phyloP scores from a whole-genome alignment of 2,329 filamentous ascomycete genomes.

The Pleurostoma richardsiae region DNA sequence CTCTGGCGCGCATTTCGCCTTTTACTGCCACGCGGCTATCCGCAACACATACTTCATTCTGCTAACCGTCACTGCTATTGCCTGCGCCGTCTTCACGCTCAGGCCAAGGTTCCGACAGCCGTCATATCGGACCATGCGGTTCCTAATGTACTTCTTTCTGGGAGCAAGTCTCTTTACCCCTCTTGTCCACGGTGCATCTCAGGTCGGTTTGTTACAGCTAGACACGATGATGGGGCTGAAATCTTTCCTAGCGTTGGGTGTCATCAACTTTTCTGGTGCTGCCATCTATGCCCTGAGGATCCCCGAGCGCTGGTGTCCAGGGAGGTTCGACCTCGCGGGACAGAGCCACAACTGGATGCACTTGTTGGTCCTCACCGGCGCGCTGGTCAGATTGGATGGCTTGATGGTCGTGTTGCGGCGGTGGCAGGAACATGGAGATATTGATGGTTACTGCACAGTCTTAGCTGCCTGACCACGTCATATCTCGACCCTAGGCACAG shows the following conservation, averaged over 20 bases:
- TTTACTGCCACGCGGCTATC: slow-evolving; percentile 13
- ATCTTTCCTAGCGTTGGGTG: slow-evolving; percentile 19
- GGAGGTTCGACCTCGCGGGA: slow-evolving; percentile 16
- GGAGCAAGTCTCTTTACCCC: slow-evolving; percentile 17
- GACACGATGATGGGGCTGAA: slow-evolving; percentile 14
- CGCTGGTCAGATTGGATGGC: slow-evolving; percentile 12
- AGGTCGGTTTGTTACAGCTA: slow-evolving; percentile 11
- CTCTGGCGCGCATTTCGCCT: slow-evolving; percentile 17
- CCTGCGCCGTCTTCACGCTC: slow-evolving; percentile 18
- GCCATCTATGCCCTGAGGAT: slow-evolving; percentile 17
- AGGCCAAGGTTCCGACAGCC: slow-evolving; percentile 18
- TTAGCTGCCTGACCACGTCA: no score
- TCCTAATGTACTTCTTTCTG: slow-evolving; percentile 16
- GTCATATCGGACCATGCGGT: slow-evolving; percentile 14
- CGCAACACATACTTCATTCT: slow-evolving; percentile 12
- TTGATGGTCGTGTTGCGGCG: slow-evolving; percentile 5
- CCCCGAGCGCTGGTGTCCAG: slow-evolving; percentile 22
- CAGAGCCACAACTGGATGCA: slow-evolving; percentile 21
- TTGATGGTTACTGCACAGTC: background rate
- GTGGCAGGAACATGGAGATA: slow-evolving; percentile 3
- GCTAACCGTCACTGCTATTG: slow-evolving; percentile 14
- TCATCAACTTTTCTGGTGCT: slow-evolving; percentile 20
- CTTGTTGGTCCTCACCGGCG: slow-evolving; percentile 13
- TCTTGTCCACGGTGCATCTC: slow-evolving; percentile 13
- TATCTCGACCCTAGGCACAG: no score